Percentiles rank a stretch among this genome's conserved stretches.
Evolutionary conservation across 306 rosid genomes (phyloP).

Genomic region (Dryas octopetala): DNA sequence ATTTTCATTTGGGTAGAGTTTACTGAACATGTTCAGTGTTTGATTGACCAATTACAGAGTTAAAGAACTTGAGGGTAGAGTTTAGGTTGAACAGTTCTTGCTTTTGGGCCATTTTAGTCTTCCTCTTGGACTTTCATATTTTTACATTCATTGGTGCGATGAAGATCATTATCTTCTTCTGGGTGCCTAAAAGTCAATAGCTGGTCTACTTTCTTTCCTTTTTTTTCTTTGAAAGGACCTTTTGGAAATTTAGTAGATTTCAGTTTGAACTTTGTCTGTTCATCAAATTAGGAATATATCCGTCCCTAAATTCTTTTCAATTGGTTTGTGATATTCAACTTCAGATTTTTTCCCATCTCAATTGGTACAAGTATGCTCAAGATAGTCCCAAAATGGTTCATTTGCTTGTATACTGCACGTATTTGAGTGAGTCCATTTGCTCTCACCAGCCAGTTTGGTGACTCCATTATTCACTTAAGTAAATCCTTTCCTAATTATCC

Average conservation of each 20-base stretch:
- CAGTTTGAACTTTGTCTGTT: conserved; percentile 12
- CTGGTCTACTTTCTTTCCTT: conserved; percentile 17
- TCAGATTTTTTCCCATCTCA: not conserved
- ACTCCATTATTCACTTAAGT: too few relatives aligned
- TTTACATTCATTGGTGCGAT: not conserved
- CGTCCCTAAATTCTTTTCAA: conserved; percentile 16
- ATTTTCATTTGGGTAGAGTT: conserved; percentile 1
- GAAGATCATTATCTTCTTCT: conserved; percentile 29
- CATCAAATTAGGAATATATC: conserved; percentile 17
- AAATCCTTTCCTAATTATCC: not conserved
- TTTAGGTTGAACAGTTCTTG: conserved; percentile 8
- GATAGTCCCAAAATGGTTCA: not conserved
- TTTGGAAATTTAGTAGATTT: conserved; percentile 8
- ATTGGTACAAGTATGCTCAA: conserved; percentile 10
- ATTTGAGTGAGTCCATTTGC: not conserved
- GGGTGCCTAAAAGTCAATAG: conserved; percentile 14
- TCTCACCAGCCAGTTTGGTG: too few relatives aligned
- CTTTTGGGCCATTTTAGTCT: conserved; percentile 5
- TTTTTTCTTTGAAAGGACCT: not conserved
- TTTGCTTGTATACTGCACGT: not conserved
- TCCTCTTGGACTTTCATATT: not conserved
- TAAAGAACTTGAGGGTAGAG: not conserved
- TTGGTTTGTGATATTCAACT: not conserved
- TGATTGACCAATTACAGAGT: conserved; percentile 16
- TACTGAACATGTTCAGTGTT: not conserved